These are phyloP conservation scores for Cercophora newfieldiana DNA, from an alignment of 495 filamentous ascomycete genomes.

Conservation along the genomic window DNA sequence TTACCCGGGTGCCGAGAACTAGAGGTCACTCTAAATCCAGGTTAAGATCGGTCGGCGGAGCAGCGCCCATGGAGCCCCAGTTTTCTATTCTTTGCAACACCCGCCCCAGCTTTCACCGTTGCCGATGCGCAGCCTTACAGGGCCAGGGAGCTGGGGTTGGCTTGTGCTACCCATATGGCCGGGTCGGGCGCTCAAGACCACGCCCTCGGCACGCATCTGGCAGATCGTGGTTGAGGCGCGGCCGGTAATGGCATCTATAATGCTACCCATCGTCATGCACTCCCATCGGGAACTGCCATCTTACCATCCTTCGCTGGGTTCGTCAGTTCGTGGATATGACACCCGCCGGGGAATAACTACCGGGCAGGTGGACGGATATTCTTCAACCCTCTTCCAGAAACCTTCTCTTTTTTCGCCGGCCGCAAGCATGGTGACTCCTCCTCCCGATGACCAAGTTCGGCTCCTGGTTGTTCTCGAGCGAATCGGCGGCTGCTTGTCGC, in stretches of 20 bases:
- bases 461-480: conserved; percentile 42
- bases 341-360: neutral
- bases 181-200: neutral
- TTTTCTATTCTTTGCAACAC: neutral
- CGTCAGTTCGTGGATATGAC: neutral
- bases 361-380: neutral
- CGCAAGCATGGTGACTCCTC: neutral
- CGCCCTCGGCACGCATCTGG: neutral
- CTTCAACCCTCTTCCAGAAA: neutral
- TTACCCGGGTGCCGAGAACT: neutral
- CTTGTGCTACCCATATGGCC: conserved; percentile 2
- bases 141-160: neutral
- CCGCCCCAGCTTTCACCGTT: neutral
- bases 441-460: conserved; percentile 29
- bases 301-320: neutral
- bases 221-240: neutral
- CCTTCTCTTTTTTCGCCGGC: neutral
- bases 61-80: neutral
- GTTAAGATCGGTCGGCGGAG: neutral
- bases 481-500: conserved; percentile 53
- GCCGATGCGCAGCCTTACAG: conserved; percentile 4
- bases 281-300: neutral
- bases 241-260: conserved; percentile 11
- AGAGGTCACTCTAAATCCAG: neutral
- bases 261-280: neutral